These are phyloP conservation scores for Daedaleopsis sinensis DNA, from an alignment of 768 basidiomycete genomes.

Conservation along the genomic window DNA sequence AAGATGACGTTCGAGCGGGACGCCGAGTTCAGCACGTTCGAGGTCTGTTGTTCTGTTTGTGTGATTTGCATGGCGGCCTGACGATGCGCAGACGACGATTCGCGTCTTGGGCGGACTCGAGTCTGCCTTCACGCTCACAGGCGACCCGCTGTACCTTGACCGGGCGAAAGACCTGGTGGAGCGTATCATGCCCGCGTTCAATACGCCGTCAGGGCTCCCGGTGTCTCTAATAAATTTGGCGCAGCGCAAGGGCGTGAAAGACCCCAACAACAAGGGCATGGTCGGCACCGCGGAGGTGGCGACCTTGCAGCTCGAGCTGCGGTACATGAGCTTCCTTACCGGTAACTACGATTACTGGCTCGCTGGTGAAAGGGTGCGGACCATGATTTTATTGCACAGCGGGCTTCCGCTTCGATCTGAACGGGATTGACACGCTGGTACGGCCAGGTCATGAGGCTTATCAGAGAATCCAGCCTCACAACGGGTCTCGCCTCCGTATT, in stretches of 20 bases:
- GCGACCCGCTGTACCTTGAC: conserved; percentile 69
- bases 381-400: neutral
- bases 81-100: conserved; percentile 74
- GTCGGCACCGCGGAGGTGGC: conserved; percentile 86
- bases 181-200: conserved; percentile 82
- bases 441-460: conserved; percentile 64
- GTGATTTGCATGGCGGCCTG: neutral
- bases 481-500: conserved; percentile 86
- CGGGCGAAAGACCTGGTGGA: conserved; percentile 84
- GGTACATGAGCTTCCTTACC: conserved; percentile 81
- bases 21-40: conserved; percentile 85
- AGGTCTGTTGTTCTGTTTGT: conserved; percentile 54
- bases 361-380: conserved; percentile 67
- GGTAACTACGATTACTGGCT: conserved; percentile 82
- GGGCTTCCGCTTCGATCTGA: neutral
- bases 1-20: conserved; percentile 77
- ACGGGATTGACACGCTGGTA: neutral
- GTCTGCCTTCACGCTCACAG: conserved; percentile 81
- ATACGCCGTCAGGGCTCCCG: conserved; percentile 82
- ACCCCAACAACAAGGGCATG: conserved; percentile 59
- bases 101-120: conserved; percentile 90
- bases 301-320: conserved; percentile 88
- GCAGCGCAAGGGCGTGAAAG: conserved; percentile 57
- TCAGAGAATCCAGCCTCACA: conserved; percentile 62
- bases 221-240: conserved; percentile 79